phyloP scores from a whole-genome alignment of 441 rosid species.

The Metrosideros polymorpha region DNA sequence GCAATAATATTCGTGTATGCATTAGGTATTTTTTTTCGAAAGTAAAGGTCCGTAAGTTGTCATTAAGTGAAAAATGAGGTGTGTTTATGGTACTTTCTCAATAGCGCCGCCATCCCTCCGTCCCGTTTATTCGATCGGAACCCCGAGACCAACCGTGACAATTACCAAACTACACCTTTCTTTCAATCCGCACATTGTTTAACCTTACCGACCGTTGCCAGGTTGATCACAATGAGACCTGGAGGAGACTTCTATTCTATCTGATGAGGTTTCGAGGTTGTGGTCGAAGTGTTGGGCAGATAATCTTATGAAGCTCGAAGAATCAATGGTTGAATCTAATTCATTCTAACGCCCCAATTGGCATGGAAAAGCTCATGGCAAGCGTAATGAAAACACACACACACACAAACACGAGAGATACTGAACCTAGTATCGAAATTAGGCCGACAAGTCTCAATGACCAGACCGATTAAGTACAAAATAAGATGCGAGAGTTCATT shows the following conservation, averaged over 20 bases:
- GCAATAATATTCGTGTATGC: neutral
- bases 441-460: too few species aligned
- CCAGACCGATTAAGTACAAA: neutral
- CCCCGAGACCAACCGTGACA: accelerated
- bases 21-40: neutral
- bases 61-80: neutral
- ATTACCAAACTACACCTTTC: neutral
- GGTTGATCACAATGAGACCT: neutral
- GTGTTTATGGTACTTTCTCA: neutral
- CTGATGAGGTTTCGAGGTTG: neutral
- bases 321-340: neutral
- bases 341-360: too few species aligned
- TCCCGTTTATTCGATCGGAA: neutral
- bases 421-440: too few species aligned
- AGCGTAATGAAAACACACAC: too few species aligned
- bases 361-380: neutral
- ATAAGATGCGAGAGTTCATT: neutral
- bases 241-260: neutral
- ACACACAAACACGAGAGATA: too few species aligned
- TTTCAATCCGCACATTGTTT: too few species aligned
- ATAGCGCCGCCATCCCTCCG: too few species aligned
- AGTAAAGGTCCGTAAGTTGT: neutral
- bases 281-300: accelerated
- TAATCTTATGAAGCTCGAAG: neutral
- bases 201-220: neutral